phyloP scores from a whole-genome alignment of 2,329 filamentous ascomycete genomes.

The Parastagonospora avenae region DNA sequence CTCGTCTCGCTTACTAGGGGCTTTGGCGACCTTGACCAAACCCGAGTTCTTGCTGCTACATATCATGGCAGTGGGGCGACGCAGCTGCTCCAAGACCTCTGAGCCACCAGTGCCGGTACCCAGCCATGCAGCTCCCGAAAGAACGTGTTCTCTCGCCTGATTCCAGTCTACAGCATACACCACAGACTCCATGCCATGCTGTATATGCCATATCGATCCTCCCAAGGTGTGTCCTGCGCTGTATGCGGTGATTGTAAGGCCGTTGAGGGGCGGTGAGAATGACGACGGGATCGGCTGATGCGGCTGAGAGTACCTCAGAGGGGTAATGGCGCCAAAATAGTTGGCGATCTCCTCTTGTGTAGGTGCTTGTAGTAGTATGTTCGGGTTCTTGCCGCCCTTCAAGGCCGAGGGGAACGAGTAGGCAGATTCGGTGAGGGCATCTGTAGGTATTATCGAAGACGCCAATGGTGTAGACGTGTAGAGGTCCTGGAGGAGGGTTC shows the following conservation, averaged over 20 bases:
- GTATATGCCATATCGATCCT: slow-evolving; percentile 98
- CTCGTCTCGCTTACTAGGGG: slow-evolving; percentile 82
- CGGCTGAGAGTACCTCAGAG: slow-evolving; percentile 95
- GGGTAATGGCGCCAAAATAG: slow-evolving; percentile 89
- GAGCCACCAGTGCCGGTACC: slow-evolving; percentile 79
- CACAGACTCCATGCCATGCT: slow-evolving; percentile 94
- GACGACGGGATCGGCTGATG: slow-evolving; percentile 87
- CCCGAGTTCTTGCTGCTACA: slow-evolving; percentile 86
- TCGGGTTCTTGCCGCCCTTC: slow-evolving; percentile 51
- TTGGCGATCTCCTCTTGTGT: slow-evolving; percentile 86
- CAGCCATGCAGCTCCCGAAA: slow-evolving; percentile 91
- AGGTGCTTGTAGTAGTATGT: slow-evolving; percentile 70
- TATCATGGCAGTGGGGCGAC: slow-evolving; percentile 90
- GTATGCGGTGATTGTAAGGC: slow-evolving; percentile 93
- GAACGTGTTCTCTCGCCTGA: slow-evolving; percentile 92
- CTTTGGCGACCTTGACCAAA: slow-evolving; percentile 70
- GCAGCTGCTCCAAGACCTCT: slow-evolving; percentile 90
- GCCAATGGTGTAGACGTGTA: slow-evolving; percentile 90
- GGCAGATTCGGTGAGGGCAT: slow-evolving; percentile 71
- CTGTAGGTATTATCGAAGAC: slow-evolving; percentile 77
- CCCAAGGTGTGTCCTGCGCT: slow-evolving; percentile 95
- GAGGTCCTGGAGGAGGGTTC: slow-evolving; percentile 87
- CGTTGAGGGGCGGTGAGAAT: slow-evolving; percentile 86
- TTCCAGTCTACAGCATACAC: slow-evolving; percentile 99
- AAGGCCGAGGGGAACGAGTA: slow-evolving; percentile 57